Percentiles rank a stretch among this genome's conserved stretches.
Evolutionary conservation across 1,139 yeast genomes (phyloP).

Genomic region (Geotrichum macrosporum): DNA sequence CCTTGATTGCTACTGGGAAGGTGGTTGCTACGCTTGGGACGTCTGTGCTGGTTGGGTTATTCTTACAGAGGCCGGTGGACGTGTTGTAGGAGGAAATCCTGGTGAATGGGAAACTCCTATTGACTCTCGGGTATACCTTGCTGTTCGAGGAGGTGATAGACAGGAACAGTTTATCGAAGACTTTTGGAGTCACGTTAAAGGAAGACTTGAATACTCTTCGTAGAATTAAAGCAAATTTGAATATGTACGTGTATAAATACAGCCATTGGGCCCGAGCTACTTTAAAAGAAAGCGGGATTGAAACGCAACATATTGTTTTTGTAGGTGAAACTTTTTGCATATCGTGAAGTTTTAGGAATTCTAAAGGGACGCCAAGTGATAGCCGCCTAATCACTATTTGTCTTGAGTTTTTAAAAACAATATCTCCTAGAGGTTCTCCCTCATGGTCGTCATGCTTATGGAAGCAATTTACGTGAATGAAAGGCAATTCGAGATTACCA

Average conservation of each 20-base stretch:
- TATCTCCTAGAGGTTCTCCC: constrained; percentile 64
- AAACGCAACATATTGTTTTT: constrained; percentile 89
- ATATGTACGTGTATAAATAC: too few relatives aligned
- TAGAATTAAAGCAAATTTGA: neutral
- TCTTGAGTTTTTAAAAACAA: constrained; percentile 60
- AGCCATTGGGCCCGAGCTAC: constrained; percentile 53
- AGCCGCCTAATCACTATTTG: constrained; percentile 52
- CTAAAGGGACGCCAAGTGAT: constrained; percentile 45
- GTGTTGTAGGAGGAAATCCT: constrained; percentile 49
- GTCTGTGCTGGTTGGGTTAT: constrained; percentile 64
- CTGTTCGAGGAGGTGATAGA: constrained; percentile 50
- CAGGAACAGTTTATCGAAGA: constrained; percentile 46
- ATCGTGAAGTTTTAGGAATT: constrained; percentile 57
- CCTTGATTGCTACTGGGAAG: constrained; percentile 59
- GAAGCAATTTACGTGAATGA: constrained; percentile 85
- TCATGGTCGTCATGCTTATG: constrained; percentile 74
- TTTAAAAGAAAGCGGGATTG: constrained; percentile 69
- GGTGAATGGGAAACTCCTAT: constrained; percentile 47
- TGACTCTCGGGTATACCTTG: constrained; percentile 50
- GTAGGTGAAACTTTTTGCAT: constrained; percentile 96
- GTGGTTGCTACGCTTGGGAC: constrained; percentile 62
- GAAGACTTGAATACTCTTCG: constrained; percentile 40
- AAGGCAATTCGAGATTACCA: constrained; percentile 50
- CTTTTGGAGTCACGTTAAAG: constrained; percentile 49
- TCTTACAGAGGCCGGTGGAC: constrained; percentile 55